These are phyloP conservation scores for Neurospora cerealis DNA, from an alignment of 495 filamentous ascomycete genomes.

Conservation along the genomic window DNA sequence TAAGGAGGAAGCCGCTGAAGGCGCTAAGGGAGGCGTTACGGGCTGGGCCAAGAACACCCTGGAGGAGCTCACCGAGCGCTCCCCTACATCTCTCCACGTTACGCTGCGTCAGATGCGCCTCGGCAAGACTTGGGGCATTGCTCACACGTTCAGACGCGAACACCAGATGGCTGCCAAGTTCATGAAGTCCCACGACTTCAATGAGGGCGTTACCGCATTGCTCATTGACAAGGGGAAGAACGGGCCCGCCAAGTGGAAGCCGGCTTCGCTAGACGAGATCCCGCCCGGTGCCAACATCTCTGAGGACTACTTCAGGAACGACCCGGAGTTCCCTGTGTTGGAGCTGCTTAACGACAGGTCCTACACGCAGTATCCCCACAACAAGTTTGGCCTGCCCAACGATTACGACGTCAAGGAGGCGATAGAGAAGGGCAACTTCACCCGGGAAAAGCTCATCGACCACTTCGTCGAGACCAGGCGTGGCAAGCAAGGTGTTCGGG, in stretches of 20 bases:
- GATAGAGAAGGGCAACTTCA: slow-evolving; percentile 31
- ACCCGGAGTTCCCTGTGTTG: slow-evolving; percentile 33
- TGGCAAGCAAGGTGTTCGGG: slow-evolving; percentile 46
- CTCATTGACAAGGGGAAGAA: slow-evolving; percentile 53
- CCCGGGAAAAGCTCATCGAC: slow-evolving; percentile 33
- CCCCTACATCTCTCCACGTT: slow-evolving; percentile 76
- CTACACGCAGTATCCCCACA: slow-evolving; percentile 62
- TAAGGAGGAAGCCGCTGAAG: slow-evolving; percentile 39
- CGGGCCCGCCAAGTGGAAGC: slow-evolving; percentile 53
- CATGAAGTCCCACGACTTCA: slow-evolving; percentile 83
- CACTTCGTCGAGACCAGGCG: slow-evolving; percentile 33
- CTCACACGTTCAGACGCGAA: slow-evolving; percentile 74
- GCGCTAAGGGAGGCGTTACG: slow-evolving; percentile 39
- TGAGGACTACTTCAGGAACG: slow-evolving; percentile 48
- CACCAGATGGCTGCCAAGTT: slow-evolving; percentile 69
- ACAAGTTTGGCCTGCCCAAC: slow-evolving; percentile 53
- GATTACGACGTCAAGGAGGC: slow-evolving; percentile 57
- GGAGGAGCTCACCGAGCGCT: slow-evolving; percentile 58
- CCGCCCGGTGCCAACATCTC: slow-evolving; percentile 33
- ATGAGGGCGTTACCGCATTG: slow-evolving; percentile 68
- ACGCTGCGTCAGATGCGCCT: slow-evolving; percentile 70
- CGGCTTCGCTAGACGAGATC: slow-evolving; percentile 55
- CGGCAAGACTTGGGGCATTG: slow-evolving; percentile 64
- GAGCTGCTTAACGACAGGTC: slow-evolving; percentile 36
- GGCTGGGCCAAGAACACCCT: slow-evolving; percentile 71